Evolutionary conservation across 2,329 filamentous ascomycete species (phyloP).

Genomic region (Gaeumannomyces sp.): DNA sequence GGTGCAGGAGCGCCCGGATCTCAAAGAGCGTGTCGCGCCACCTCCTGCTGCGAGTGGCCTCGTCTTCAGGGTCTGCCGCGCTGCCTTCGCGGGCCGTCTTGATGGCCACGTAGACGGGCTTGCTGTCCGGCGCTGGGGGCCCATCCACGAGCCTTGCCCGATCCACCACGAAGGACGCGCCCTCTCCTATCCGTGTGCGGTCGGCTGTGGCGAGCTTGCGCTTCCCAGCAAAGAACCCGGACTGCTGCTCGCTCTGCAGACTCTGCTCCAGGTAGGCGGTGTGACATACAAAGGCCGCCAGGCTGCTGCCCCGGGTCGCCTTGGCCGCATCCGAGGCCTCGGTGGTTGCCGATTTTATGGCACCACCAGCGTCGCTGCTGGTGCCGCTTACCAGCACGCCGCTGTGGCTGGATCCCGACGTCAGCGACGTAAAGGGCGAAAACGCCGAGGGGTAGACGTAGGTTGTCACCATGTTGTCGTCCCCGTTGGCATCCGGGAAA

Average conservation of each 20-base stretch:
- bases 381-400: constrained; percentile 1
- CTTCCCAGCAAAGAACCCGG: constrained; percentile 11
- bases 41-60: not conserved
- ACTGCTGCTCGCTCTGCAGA: constrained; percentile 11
- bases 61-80: not conserved
- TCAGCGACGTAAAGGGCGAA: constrained; percentile 10
- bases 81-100: constrained; percentile 13
- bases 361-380: not conserved
- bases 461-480: not conserved
- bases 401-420: constrained; percentile 1
- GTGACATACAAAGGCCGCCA: constrained; percentile 14
- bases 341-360: not conserved
- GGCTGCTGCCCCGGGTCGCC: constrained; percentile 6
- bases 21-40: constrained; percentile 15
- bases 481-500: no score
- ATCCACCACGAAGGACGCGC: constrained; percentile 14
- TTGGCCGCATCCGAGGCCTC: not conserved
- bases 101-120: constrained; percentile 11
- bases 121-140: not conserved
- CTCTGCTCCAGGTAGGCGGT: constrained; percentile 12
- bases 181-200: constrained; percentile 12
- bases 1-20: constrained; percentile 14
- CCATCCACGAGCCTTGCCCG: constrained; percentile 11
- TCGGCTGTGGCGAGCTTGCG: constrained; percentile 3
- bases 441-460: constrained; percentile 3